These are phyloP conservation scores for Podaxis rugospora DNA, from an alignment of 768 basidiomycete species.

Conservation along the genomic window DNA sequence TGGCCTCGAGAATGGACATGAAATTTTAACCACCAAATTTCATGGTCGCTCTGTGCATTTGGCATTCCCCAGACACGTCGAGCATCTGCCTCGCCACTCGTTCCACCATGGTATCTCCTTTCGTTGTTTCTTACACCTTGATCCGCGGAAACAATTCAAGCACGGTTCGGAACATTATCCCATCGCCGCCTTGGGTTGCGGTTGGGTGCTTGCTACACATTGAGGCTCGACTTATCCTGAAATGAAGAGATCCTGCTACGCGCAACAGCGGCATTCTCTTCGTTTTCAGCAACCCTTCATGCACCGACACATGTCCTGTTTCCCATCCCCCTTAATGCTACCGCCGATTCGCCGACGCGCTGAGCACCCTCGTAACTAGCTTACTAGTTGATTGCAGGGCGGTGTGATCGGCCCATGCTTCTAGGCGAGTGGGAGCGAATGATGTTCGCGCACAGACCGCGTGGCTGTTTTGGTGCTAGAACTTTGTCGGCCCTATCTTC, in stretches of 20 bases:
- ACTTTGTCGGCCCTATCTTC: not conserved
- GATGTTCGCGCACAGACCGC: not conserved
- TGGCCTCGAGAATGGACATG: not conserved
- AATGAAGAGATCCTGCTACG: not conserved
- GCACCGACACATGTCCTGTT: not conserved
- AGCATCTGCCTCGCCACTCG: not conserved
- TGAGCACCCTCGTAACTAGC: not conserved
- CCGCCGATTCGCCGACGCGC: not conserved
- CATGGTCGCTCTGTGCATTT: not conserved
- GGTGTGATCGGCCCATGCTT: not conserved
- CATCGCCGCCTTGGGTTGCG: not conserved
- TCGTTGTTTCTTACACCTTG: not conserved
- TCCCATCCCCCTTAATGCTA: not conserved
- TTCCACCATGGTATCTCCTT: not conserved
- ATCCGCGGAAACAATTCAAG: not conserved
- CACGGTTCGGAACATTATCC: not conserved
- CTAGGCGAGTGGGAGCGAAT: not conserved
- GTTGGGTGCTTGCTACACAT: not conserved
- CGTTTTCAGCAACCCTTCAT: not conserved
- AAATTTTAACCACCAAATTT: not conserved
- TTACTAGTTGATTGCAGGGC: not conserved
- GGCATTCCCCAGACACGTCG: not conserved
- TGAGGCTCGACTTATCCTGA: not conserved
- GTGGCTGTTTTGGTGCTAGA: not conserved
- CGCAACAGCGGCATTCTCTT: not conserved